phyloP scores from a whole-genome alignment of 441 rosid genomes.

The Populus hybrid region DNA sequence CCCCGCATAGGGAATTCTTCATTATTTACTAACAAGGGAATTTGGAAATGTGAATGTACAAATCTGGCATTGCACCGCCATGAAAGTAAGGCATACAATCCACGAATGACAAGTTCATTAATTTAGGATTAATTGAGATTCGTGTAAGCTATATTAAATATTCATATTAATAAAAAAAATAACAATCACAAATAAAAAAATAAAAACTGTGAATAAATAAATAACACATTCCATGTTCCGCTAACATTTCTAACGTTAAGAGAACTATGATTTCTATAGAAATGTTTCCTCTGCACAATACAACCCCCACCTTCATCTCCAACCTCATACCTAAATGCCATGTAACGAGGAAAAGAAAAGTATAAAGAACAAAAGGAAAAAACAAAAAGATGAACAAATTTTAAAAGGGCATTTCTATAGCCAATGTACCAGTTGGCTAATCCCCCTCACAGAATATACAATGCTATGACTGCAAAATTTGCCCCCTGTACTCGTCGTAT shows the following conservation, averaged over 20 bases:
- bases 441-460: constrained; percentile 25
- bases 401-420: constrained; percentile 2
- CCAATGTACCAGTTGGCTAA: constrained; percentile 20
- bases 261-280: background rate
- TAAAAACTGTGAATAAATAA: too few species aligned
- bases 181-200: background rate
- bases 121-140: too few species aligned
- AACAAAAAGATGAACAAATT: constrained; percentile 29
- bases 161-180: too few species aligned
- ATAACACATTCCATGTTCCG: background rate
- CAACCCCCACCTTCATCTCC: background rate
- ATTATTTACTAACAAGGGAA: too few species aligned
- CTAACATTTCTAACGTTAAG: background rate
- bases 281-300: background rate
- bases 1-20: too few species aligned
- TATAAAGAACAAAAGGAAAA: too few species aligned
- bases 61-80: background rate
- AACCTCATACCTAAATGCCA: background rate
- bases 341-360: background rate
- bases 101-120: too few species aligned
- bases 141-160: too few species aligned
- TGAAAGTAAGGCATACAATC: background rate
- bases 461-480: constrained; percentile 36
- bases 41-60: background rate
- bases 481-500: background rate